phyloP scores from a whole-genome alignment of 1,139 yeast species.

The Dujonia santamariae region DNA sequence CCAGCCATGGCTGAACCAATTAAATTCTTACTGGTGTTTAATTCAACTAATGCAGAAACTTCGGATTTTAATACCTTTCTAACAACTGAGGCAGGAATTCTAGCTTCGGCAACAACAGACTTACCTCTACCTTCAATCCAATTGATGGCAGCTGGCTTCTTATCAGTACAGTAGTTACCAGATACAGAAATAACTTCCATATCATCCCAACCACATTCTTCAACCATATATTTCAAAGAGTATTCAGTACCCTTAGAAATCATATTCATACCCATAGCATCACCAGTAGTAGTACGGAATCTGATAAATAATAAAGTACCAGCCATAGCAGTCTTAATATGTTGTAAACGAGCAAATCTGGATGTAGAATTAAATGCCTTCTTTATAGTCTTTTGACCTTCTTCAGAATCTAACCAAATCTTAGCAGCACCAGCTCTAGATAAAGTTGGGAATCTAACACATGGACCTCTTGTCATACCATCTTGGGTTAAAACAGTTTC shows the following conservation, averaged over 20 bases:
- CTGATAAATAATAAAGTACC: constrained; percentile 86
- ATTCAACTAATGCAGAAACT: constrained; percentile 87
- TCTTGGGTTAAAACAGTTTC: constrained; percentile 88
- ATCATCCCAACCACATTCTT: constrained; percentile 88
- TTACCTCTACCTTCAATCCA: constrained; percentile 99
- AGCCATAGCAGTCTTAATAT: constrained; percentile 91
- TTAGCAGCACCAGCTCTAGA: constrained; percentile 92
- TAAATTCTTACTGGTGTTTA: constrained; percentile 83
- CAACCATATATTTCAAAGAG: constrained; percentile 79
- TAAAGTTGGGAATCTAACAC: constrained; percentile 83
- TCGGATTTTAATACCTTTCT: constrained; percentile 81
- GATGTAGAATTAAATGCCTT: constrained; percentile 95
- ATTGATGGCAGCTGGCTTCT: constrained; percentile 95
- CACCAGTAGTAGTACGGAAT: constrained; percentile 97
- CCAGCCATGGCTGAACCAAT: constrained; percentile 99
- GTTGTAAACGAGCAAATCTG: constrained; percentile 91
- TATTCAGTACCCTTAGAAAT: constrained; percentile 96
- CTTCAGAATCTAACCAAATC: constrained; percentile 93
- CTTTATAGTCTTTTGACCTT: constrained; percentile 78
- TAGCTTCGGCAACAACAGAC: constrained; percentile 96
- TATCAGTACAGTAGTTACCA: constrained; percentile 97
- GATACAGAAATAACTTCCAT: constrained; percentile 92
- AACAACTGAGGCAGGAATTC: constrained; percentile 80
- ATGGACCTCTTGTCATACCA: constrained; percentile 99
- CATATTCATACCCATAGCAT: constrained; percentile 99